These are phyloP conservation scores for Vachellia collinsii DNA, from an alignment of 306 rosid genomes.

Conservation along the genomic window DNA sequence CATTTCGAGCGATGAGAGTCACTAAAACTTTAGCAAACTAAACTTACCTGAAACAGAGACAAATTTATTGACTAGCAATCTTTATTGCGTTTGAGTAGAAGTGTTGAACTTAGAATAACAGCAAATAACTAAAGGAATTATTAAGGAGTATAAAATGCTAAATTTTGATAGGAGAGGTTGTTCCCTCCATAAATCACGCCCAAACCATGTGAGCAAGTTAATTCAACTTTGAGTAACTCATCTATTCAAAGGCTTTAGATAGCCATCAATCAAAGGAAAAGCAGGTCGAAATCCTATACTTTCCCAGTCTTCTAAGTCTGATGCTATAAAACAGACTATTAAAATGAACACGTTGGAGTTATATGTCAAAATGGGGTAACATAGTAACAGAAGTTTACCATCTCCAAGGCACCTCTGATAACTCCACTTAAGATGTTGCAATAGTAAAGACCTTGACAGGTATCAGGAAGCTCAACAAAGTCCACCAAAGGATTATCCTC, in stretches of 20 bases:
- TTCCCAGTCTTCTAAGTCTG: slow-evolving; percentile 18
- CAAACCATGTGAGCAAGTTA: slow-evolving; percentile 5
- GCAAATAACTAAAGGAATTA: neutral
- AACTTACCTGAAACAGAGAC: neutral
- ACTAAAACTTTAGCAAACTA: neutral
- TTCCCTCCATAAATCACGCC: slow-evolving; percentile 12
- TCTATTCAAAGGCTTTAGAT: slow-evolving; percentile 13
- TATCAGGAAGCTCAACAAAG: slow-evolving; percentile 97
- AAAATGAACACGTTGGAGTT: neutral
- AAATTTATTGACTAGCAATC: neutral
- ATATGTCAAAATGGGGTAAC: slow-evolving; percentile 11
- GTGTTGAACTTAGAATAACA: neutral
- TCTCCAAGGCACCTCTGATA: slow-evolving; percentile 94
- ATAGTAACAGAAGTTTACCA: slow-evolving; percentile 59
- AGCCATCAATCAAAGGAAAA: neutral
- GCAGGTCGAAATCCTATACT: neutral
- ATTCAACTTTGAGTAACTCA: slow-evolving; percentile 25
- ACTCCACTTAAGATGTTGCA: slow-evolving; percentile 97
- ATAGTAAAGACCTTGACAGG: slow-evolving; percentile 90
- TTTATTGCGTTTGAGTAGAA: slow-evolving; percentile 1
- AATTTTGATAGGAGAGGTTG: slow-evolving; percentile 9
- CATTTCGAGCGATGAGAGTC: neutral
- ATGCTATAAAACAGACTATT: neutral
- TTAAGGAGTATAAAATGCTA: neutral
- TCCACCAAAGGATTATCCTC: slow-evolving; percentile 98